Conservation (phyloP, 164 flowering plant species). For the Brasenia schreberi region DNA sequence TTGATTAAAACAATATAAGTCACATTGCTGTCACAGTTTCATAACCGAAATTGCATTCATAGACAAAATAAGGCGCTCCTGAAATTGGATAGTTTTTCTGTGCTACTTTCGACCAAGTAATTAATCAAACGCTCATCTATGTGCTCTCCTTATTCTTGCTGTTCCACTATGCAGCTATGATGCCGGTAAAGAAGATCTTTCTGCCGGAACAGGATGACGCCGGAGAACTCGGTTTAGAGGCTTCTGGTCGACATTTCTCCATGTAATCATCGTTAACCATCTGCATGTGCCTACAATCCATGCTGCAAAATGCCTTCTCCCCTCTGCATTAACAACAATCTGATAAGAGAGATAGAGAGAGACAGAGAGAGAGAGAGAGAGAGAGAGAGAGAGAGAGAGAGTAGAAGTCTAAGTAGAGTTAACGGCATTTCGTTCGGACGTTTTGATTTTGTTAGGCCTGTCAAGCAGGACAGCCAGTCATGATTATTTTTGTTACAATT, state of each 20-base stretch:
- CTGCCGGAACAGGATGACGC: slow-evolving; percentile 25
- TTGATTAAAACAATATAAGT: too few species aligned
- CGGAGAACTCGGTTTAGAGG: slow-evolving; percentile 21
- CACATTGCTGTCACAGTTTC: too few species aligned
- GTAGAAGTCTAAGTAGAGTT: background rate
- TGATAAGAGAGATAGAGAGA: background rate
- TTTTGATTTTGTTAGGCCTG: too few species aligned
- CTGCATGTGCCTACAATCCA: slow-evolving; percentile 57
- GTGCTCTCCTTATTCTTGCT: background rate
- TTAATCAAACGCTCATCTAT: too few species aligned
- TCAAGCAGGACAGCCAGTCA: too few species aligned
- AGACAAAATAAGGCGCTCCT: too few species aligned
- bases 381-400: background rate
- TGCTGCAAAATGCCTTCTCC: slow-evolving; percentile 76
- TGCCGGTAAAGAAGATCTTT: slow-evolving; percentile 44
- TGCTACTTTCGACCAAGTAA: too few species aligned
- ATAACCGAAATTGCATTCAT: too few species aligned
- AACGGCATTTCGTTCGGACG: too few species aligned
- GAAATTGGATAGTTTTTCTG: too few species aligned
- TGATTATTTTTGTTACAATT: too few species aligned
- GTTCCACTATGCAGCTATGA: slow-evolving; percentile 31
- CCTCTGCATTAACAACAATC: slow-evolving; percentile 32
- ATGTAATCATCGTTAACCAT: slow-evolving; percentile 52
- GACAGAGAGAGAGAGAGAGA: background rate
- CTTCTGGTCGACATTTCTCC: slow-evolving; percentile 49